These are phyloP conservation scores for Eucalyptus erythrocorys DNA, from an alignment of 345 rosid genomes.

Conservation along the genomic window DNA sequence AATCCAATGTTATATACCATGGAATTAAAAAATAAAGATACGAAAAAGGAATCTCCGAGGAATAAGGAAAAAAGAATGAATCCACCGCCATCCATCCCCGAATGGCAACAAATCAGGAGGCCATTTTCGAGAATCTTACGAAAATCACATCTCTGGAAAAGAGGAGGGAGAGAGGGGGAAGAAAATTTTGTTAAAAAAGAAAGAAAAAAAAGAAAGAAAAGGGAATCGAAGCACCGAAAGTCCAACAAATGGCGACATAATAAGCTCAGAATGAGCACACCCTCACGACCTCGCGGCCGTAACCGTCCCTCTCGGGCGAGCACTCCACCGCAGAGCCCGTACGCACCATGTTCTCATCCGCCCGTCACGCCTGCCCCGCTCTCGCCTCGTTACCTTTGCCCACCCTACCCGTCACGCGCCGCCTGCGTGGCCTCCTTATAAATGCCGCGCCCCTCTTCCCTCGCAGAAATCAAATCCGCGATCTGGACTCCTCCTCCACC, in stretches of 20 bases:
- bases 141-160: not conserved
- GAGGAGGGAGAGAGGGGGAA: not conserved
- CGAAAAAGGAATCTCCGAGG: not conserved
- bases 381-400: not conserved
- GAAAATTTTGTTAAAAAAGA: not conserved
- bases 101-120: not conserved
- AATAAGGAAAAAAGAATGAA: not conserved
- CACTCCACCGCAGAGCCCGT: not conserved
- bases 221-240: not conserved
- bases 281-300: not conserved
- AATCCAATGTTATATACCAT: not conserved
- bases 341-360: not conserved
- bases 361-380: not conserved
- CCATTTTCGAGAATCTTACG: not conserved
- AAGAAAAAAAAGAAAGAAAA: not conserved
- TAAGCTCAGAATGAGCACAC: conserved; percentile 8
- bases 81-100: not conserved
- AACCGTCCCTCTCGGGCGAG: not conserved
- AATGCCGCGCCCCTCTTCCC: not conserved
- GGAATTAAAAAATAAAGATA: not conserved
- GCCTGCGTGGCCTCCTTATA: not conserved
- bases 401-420: not conserved
- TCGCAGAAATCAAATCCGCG: not conserved
- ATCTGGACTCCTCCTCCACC: not conserved
- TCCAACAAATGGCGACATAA: conserved; percentile 22